A percentile compares a stretch with the other conserved stretches of the same genome.
Conservation (phyloP, 2,329 filamentous ascomycete genomes). For the Simplicillium aogashimaense region DNA sequence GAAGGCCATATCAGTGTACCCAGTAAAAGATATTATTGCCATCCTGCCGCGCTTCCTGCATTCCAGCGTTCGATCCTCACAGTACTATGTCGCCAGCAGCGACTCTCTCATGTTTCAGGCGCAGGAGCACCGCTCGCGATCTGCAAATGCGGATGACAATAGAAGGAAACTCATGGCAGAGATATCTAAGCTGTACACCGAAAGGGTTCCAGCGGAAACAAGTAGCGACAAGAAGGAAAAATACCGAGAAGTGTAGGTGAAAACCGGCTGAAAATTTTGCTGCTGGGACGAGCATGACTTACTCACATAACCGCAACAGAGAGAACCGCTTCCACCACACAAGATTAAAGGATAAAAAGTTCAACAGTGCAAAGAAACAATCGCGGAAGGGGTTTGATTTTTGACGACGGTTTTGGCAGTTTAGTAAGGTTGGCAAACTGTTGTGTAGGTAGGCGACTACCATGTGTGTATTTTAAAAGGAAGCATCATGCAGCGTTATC, state of each 20-base stretch:
- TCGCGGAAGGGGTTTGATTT: constrained; percentile 25
- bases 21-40: constrained; percentile 33
- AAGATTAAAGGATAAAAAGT: constrained; percentile 37
- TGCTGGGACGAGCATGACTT: constrained; percentile 1
- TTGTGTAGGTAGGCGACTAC: too few relatives aligned
- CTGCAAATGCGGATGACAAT: constrained; percentile 44
- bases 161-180: constrained; percentile 37
- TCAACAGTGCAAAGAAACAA: constrained; percentile 39
- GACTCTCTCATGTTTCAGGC: constrained; percentile 46
- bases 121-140: constrained; percentile 41
- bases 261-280: not conserved
- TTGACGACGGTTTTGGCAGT: constrained; percentile 7
- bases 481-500: too few relatives aligned
- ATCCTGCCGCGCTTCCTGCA: constrained; percentile 38
- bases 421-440: too few relatives aligned
- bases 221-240: constrained; percentile 36
- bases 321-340: constrained; percentile 34
- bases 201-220: constrained; percentile 35
- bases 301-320: constrained; percentile 19
- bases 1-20: constrained; percentile 46
- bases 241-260: constrained; percentile 33
- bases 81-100: constrained; percentile 40
- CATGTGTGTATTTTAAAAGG: too few relatives aligned
- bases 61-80: constrained; percentile 35
- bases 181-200: constrained; percentile 34